Base-by-base conservation (phyloP, 139 green algal species). In the Eudorina sp. region DNA sequence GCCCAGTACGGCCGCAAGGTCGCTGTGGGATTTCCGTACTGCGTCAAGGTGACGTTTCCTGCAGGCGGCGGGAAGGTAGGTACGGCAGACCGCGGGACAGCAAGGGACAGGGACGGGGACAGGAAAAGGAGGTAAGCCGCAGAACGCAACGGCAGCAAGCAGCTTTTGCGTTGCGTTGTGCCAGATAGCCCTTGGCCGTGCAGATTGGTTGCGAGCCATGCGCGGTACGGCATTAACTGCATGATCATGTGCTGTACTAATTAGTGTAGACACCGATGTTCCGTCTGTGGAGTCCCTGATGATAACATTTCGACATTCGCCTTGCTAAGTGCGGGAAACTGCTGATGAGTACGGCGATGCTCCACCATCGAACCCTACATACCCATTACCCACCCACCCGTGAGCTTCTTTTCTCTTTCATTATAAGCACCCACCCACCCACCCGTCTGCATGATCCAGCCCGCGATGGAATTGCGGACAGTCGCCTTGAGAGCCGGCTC, bases 371-470 rank as follows among this genome's bases (percentile, higher is more conserved):
- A 58, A 58, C 51, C 51, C 13, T 58, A 13, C 51, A 13, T 58
- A 58, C 16, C 51, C 13, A 58, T 58, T 58, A 58, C 16, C 51
- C 51, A 25, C 13, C 16, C 13, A 58, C 51, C 51, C 13, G 51
- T 16, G 51, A 16, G 13, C 51, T 16, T 58, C 51, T 25, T 58
- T 58, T 13, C 51, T 58, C 51, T 16, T 25, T 58, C 51, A 58
- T 16, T 25, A 58, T 16, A 13, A 13, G 51, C 13, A 16, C 16
- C 13, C 51, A 58, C 51, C 13, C 51, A 58, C 66, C 34, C 3
- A 75, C 66, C 66, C 25, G 66, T 75, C 25, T 75, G 66, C 66
- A 75, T 1, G 31, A 46, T 75, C 66, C 66, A 75, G 38, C 66
- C 66, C 29, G 66, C 66, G 11, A 75, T 34, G 1, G 66, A 31